These are phyloP conservation scores for Geotrichum ghanense DNA, from an alignment of 805 yeast genomes.

Conservation along the genomic window DNA sequence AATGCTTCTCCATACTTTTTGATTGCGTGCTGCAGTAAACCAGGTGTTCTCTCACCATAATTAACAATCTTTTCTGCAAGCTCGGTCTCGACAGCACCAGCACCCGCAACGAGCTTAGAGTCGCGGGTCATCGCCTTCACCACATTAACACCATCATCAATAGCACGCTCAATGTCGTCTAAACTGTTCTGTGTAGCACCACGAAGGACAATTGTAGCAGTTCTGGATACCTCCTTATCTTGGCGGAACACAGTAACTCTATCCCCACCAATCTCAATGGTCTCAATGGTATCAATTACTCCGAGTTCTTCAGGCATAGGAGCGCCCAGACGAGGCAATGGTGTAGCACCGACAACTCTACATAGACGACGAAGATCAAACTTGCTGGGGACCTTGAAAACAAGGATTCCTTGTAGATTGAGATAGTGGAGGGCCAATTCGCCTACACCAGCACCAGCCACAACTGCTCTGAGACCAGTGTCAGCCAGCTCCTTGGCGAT, in stretches of 20 bases:
- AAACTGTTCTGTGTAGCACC: constrained; percentile 93
- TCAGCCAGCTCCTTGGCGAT: constrained; percentile 73
- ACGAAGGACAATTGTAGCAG: constrained; percentile 86
- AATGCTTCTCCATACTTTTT: constrained; percentile 90
- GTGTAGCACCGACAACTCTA: constrained; percentile 96
- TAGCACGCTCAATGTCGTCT: constrained; percentile 94
- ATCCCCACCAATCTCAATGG: constrained; percentile 94
- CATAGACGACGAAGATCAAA: constrained; percentile 89
- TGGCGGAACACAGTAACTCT: constrained; percentile 92
- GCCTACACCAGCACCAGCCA: constrained; percentile 93
- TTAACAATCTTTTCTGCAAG: constrained; percentile 66
- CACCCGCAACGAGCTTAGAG: constrained; percentile 78
- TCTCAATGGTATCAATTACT: constrained; percentile 71
- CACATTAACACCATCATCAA: constrained; percentile 92
- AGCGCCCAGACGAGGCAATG: constrained; percentile 86
- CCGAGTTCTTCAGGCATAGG: constrained; percentile 96
- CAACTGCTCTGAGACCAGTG: constrained; percentile 74
- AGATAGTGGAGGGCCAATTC: constrained; percentile 88
- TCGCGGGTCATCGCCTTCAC: constrained; percentile 84
- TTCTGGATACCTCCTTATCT: constrained; percentile 40
- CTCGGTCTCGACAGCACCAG: constrained; percentile 91
- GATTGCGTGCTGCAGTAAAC: constrained; percentile 83
- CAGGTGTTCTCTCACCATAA: constrained; percentile 91
- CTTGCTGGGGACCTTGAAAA: constrained; percentile 83
- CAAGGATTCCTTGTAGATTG: constrained; percentile 75